These are phyloP conservation scores for Fragilaria radians DNA, from an alignment of 108 stramenopile species.

Conservation along the genomic window DNA sequence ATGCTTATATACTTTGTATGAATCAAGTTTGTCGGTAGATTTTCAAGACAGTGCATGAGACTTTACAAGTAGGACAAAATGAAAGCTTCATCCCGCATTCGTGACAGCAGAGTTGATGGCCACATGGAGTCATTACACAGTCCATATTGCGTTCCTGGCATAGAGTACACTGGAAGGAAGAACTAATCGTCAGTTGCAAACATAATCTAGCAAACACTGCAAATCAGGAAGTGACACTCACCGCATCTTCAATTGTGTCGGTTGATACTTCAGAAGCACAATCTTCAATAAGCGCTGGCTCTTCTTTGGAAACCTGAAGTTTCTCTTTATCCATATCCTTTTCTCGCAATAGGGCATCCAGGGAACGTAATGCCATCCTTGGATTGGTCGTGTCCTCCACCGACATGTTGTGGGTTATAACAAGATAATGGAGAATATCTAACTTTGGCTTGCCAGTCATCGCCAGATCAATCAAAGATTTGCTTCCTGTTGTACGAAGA, in stretches of 20 bases:
- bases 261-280: slow-evolving; percentile 23
- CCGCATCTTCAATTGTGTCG: slow-evolving; percentile 17
- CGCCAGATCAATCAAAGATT: slow-evolving; percentile 38
- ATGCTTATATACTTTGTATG: no score
- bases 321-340: slow-evolving; percentile 26
- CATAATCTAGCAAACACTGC: slow-evolving; percentile 8
- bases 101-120: slow-evolving; percentile 72
- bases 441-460: slow-evolving; percentile 47
- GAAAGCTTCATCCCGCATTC: slow-evolving; percentile 37
- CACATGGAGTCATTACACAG: slow-evolving; percentile 76
- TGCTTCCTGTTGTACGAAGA: slow-evolving; percentile 26
- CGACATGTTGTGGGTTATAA: slow-evolving; percentile 27
- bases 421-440: slow-evolving; percentile 35
- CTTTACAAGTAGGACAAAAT: slow-evolving; percentile 60
- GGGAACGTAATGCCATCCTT: slow-evolving; percentile 42
- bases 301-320: slow-evolving; percentile 18
- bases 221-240: background rate
- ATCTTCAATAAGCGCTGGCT: slow-evolving; percentile 25
- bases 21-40: slow-evolving; percentile 58
- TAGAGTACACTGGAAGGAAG: slow-evolving; percentile 45
- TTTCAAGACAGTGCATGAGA: slow-evolving; percentile 49
- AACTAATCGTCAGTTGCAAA: background rate
- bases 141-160: slow-evolving; percentile 56
- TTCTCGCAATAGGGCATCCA: slow-evolving; percentile 43
- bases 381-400: slow-evolving; percentile 25